Base-by-base conservation (phyloP, 139 green algal genomes). In the Gonium pectorale region DNA sequence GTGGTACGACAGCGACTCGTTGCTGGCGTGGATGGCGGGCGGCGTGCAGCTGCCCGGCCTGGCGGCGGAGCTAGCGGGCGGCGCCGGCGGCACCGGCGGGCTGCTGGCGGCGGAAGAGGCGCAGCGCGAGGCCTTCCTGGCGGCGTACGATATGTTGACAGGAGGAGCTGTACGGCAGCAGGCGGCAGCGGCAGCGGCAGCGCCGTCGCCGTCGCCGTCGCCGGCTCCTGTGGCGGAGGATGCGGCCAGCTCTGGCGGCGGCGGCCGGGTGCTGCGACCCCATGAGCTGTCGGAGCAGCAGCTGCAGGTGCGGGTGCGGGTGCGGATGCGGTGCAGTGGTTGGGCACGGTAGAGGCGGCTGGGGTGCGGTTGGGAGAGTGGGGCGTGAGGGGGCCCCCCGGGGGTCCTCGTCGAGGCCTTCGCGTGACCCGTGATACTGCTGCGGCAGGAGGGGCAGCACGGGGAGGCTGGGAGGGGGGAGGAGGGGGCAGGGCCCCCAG, bases 1-100 rank as follows among this genome's bases (percentile, higher is more conserved):
- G 1, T 83, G 77, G 77, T 83, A 74, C 62, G 77, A 83, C 77
- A 74, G 62, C 77, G 77, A 83, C 62, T 83, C 77, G 19, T 44
- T 83, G 6, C 62, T 51, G n/a, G 33, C 43, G 62, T 83, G 77
- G 77, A 27, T 73, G 41, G 43, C 49, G 19, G 62, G 31, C n/a
- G 77, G 77, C 33, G 62, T 83, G 77, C 43, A 71, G 60, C 59
- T 83, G 41, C 75, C 59, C 13, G 29, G 13, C 2, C 40, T 81
- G 54, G 73, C 5, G 35, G 0, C 38, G 21, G 75, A 82, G 75
- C 24, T 82, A 15, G 59, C 38, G 66, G 38, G 8, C 38, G 38
- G 38, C 15, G 49, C 49, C 49, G 49, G 49, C 49, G 17, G 49
- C 49, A 56, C 13, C 11, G 41, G 26, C 43, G 70, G 70, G 0